Evolutionary conservation across 164 flowering plant genomes (phyloP).

Genomic region (Piper betle): DNA sequence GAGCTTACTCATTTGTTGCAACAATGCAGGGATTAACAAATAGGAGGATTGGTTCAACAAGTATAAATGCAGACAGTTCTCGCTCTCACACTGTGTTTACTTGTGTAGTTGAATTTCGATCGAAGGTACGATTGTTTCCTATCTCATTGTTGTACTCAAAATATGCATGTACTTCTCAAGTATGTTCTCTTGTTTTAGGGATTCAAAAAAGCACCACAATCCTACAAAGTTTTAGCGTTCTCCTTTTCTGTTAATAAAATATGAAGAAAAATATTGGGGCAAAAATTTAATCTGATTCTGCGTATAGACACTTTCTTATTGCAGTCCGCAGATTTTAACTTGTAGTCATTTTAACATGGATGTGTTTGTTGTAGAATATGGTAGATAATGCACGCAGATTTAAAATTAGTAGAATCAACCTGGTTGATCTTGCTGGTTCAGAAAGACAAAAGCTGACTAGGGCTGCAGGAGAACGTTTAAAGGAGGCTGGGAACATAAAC

Average conservation of each 20-base stretch:
- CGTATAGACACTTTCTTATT: no score
- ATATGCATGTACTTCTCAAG: no score
- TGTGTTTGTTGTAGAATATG: conserved; percentile 29
- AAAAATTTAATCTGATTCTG: no score
- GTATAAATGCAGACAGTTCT: conserved; percentile 92
- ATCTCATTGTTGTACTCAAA: background rate
- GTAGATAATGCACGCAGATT: conserved; percentile 76
- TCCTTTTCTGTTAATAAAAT: background rate
- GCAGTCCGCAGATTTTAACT: background rate
- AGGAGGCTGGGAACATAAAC: conserved; percentile 96
- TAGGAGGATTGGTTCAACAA: conserved; percentile 79
- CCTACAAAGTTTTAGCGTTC: background rate
- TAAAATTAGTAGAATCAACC: conserved; percentile 80
- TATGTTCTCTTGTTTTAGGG: background rate
- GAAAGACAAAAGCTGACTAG: conserved; percentile 65
- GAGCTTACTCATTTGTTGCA: background rate
- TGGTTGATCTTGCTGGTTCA: conserved; percentile 53
- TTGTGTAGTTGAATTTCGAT: conserved; percentile 83
- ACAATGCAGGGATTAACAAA: conserved; percentile 70
- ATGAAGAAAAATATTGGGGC: background rate
- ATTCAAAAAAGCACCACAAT: background rate
- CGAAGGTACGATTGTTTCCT: conserved; percentile 48
- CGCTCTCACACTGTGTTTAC: conserved; percentile 98
- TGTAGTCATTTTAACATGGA: conserved; percentile 17
- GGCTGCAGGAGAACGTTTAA: conserved; percentile 93